These are phyloP conservation scores for Gracilariopsis chorda DNA, from an alignment of 23 red algal genomes.

Conservation along the genomic window DNA sequence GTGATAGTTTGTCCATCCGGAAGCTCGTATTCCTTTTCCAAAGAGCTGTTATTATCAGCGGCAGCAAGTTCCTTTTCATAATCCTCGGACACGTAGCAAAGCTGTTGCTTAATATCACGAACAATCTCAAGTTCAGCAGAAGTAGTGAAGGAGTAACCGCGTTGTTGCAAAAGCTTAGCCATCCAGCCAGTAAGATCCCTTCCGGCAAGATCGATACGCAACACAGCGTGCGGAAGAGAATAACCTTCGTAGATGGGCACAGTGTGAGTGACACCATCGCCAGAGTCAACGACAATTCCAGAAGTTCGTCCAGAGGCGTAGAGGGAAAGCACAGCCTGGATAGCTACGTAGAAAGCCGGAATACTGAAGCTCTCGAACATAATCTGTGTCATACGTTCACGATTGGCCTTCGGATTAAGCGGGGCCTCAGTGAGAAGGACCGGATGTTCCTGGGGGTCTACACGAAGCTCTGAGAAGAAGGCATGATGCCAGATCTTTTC, in stretches of 20 bases:
- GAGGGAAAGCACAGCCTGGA: conserved; percentile 98
- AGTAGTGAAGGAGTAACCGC: conserved; percentile 97
- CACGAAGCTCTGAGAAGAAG: conserved; percentile 97
- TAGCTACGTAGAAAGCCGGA: conserved; percentile 98
- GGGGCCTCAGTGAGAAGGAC: conserved; percentile 98
- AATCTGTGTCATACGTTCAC: conserved; percentile 99
- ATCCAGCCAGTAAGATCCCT: conserved; percentile 94
- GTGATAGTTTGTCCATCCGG: conserved; percentile 99
- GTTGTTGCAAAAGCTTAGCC: conserved; percentile 93
- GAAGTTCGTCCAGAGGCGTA: conserved; percentile 99
- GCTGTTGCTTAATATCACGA: conserved; percentile 99
- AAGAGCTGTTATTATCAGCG: conserved; percentile 65
- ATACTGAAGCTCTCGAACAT: conserved; percentile 99
- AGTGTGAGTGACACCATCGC: conserved; percentile 99
- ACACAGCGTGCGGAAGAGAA: conserved; percentile 95
- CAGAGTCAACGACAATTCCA: conserved; percentile 97
- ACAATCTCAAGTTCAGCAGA: conserved; percentile 99
- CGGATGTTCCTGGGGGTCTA: conserved; percentile 95
- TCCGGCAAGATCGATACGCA: conserved; percentile 97
- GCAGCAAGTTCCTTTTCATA: conserved; percentile 93
- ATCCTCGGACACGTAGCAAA: conserved; percentile 96
- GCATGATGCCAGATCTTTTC: conserved; percentile 99
- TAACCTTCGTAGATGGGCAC: conserved; percentile 99
- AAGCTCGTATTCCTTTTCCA: conserved; percentile 98
- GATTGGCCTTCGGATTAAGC: conserved; percentile 97